phyloP scores from a whole-genome alignment of 164 flowering plant genomes.

The Chloranthus sessilifolius region DNA sequence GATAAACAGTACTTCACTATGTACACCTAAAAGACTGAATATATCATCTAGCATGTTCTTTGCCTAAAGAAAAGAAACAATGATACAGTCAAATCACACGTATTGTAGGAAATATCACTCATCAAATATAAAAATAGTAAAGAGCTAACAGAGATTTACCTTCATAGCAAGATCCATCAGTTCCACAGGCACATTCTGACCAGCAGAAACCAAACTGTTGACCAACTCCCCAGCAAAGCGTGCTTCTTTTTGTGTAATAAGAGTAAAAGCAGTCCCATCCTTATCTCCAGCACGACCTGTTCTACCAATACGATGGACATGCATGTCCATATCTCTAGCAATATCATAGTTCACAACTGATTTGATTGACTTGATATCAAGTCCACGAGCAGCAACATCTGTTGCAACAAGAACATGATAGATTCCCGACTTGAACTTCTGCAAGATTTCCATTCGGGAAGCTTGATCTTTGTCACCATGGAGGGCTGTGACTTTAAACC shows the following conservation, averaged over 20 bases:
- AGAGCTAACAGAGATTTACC: constrained; percentile 36
- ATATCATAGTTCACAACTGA: constrained; percentile 93
- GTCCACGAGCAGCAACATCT: constrained; percentile 98
- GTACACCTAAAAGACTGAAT: no score
- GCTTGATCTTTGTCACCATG: constrained; percentile 99
- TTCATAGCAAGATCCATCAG: constrained; percentile 99
- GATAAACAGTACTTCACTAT: no score
- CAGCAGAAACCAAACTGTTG: constrained; percentile 92
- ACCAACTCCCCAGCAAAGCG: constrained; percentile 97
- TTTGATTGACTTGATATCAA: constrained; percentile 89
- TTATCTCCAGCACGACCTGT: constrained; percentile 99
- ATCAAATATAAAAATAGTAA: background rate
- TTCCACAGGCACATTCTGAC: constrained; percentile 83
- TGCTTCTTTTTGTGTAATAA: constrained; percentile 86
- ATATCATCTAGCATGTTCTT: no score
- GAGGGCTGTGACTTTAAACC: constrained; percentile 83
- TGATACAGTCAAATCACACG: no score
- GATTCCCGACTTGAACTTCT: constrained; percentile 75
- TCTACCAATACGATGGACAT: constrained; percentile 99
- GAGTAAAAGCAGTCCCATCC: constrained; percentile 90
- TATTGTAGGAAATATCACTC: no score
- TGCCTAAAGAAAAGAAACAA: no score
- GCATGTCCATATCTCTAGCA: constrained; percentile 96
- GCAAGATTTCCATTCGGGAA: constrained; percentile 79
- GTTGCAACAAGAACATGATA: constrained; percentile 92